phyloP scores from a whole-genome alignment of 2,329 filamentous ascomycete genomes.

The Colletotrichum ledebouriae region DNA sequence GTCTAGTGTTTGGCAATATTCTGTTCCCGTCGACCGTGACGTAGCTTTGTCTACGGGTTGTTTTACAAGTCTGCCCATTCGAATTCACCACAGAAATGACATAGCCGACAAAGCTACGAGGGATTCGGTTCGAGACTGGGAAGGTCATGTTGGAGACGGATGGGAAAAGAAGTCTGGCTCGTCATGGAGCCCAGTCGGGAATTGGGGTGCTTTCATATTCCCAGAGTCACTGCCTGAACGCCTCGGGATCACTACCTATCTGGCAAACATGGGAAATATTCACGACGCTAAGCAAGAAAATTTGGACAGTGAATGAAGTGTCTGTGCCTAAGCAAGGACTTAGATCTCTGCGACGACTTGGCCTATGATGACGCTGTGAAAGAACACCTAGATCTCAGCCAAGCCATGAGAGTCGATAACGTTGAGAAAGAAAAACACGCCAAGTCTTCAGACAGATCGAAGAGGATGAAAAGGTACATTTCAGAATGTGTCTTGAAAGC shows the following conservation, averaged over 20 bases:
- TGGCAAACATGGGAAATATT: constrained; percentile 30
- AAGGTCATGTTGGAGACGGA: constrained; percentile 4
- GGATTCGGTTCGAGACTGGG: constrained; percentile 23
- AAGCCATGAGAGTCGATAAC: constrained; percentile 8
- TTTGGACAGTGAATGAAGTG: neutral
- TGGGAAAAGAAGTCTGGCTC: constrained; percentile 27
- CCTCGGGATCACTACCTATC: constrained; percentile 17
- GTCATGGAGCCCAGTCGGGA: constrained; percentile 25
- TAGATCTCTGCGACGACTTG: constrained; percentile 27
- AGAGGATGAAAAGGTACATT: constrained; percentile 26
- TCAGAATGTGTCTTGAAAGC: constrained; percentile 17
- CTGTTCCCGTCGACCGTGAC: neutral
- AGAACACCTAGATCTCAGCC: constrained; percentile 18
- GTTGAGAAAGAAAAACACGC: neutral
- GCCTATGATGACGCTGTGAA: constrained; percentile 22
- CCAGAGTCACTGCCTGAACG: constrained; percentile 27
- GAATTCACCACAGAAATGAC: constrained; percentile 23
- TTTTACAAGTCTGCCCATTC: constrained; percentile 28
- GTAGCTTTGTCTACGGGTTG: constrained; percentile 23
- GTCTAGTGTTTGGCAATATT: constrained; percentile 18
- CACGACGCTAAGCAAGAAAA: constrained; percentile 14
- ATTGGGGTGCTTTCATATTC: constrained; percentile 34
- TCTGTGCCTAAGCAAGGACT: too few species aligned
- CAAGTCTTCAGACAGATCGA: neutral
- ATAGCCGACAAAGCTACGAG: constrained; percentile 28